Conservation (phyloP, 2,329 filamentous ascomycete genomes). For the Cyclaneusma minus region DNA sequence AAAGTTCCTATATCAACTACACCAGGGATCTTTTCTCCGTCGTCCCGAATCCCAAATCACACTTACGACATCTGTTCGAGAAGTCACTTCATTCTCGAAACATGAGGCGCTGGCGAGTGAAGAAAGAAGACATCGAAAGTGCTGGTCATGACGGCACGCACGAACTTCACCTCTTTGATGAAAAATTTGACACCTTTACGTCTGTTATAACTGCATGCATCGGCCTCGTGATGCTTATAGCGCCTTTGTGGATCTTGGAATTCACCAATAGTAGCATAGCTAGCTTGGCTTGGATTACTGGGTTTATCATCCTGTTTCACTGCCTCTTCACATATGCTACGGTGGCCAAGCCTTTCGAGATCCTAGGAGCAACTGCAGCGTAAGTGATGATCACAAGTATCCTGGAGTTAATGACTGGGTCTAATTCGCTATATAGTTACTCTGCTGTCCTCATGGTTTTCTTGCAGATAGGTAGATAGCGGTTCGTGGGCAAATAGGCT, state of each 20-base stretch:
- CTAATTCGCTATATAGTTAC: no score
- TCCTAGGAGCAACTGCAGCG: no score
- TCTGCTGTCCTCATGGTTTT: no score
- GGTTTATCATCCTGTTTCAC: slow-evolving; percentile 13
- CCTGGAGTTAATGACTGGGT: no score
- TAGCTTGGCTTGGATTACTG: slow-evolving; percentile 18
- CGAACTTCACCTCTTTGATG: slow-evolving; percentile 6
- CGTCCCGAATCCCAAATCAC: slow-evolving; percentile 7
- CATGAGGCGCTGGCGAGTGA: slow-evolving; percentile 4
- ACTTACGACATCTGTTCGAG: slow-evolving; percentile 9
- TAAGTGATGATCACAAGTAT: no score
- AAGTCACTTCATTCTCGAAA: slow-evolving; percentile 5
- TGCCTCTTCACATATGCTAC: slow-evolving; percentile 7
- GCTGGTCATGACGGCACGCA: no score
- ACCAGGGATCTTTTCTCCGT: slow-evolving; percentile 12
- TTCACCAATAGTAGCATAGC: slow-evolving; percentile 4
- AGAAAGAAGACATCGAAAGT: slow-evolving; percentile 3
- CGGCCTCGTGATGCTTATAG: slow-evolving; percentile 17
- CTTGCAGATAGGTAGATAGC: no score
- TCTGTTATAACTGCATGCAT: slow-evolving; percentile 11
- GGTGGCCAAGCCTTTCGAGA: slow-evolving; percentile 8
- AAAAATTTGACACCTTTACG: slow-evolving; percentile 12
- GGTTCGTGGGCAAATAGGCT: no score
- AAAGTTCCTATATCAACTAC: slow-evolving; percentile 8
- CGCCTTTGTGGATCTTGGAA: slow-evolving; percentile 19